phyloP scores from a whole-genome alignment of 2,329 filamentous ascomycete species.

The Hirsutella thompsonii region DNA sequence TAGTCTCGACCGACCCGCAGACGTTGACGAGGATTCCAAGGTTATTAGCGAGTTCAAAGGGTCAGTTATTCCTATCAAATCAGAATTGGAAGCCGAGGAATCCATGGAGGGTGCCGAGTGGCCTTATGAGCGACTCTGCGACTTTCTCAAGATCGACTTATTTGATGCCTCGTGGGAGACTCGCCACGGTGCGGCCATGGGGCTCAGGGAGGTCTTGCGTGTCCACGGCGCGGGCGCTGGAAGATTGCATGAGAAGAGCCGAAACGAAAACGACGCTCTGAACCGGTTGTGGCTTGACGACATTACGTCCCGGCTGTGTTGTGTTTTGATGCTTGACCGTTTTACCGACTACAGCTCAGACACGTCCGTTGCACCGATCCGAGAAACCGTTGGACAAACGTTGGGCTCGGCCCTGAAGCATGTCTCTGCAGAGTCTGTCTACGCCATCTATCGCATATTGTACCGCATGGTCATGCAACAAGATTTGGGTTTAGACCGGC shows the following conservation, averaged over 20 bases:
- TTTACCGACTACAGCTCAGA: constrained; percentile 98
- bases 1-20: constrained; percentile 64
- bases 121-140: constrained; percentile 89
- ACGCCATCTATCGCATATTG: constrained; percentile 72
- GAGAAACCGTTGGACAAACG: constrained; percentile 90
- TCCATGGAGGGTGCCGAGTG: constrained; percentile 72
- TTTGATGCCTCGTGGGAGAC: constrained; percentile 94
- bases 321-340: constrained; percentile 91
- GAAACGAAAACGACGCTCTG: constrained; percentile 60
- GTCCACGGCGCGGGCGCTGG: constrained; percentile 88
- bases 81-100: constrained; percentile 67
- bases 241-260: constrained; percentile 55
- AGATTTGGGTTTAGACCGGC: constrained; percentile 58
- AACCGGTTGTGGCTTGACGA: constrained; percentile 89
- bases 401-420: constrained; percentile 81
- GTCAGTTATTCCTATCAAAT: constrained; percentile 65
- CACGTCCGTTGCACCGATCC: constrained; percentile 89
- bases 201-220: constrained; percentile 77
- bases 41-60: constrained; percentile 95
- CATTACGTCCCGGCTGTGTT: constrained; percentile 85
- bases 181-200: constrained; percentile 91
- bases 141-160: constrained; percentile 84
- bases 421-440: constrained; percentile 65
- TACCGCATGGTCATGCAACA: constrained; percentile 87
- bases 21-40: constrained; percentile 79